Evolutionary conservation across 495 filamentous ascomycete species (phyloP).

Genomic region (Xylaria scruposa): DNA sequence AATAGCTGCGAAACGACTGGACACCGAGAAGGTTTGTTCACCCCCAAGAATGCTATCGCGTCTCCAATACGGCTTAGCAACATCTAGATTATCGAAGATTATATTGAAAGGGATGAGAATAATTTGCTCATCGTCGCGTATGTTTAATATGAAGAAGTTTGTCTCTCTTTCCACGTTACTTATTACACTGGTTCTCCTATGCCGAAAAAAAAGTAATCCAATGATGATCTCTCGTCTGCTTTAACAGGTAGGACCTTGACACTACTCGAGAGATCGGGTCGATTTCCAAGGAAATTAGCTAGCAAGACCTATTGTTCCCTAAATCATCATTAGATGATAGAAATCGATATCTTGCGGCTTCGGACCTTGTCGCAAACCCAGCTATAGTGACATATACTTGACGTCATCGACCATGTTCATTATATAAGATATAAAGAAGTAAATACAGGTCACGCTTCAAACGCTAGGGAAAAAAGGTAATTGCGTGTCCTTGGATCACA

Average conservation of each 20-base stretch:
- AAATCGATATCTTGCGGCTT: not conserved
- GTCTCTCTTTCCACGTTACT: not conserved
- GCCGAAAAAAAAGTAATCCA: not conserved
- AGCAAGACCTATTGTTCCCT: not conserved
- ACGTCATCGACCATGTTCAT: slow-evolving; percentile 10
- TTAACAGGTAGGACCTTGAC: not conserved
- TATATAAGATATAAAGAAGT: not conserved
- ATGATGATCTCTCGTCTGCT: not conserved
- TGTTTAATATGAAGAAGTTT: not conserved
- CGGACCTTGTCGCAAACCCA: slow-evolving; percentile 2
- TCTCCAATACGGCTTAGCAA: not conserved
- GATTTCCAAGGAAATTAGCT: not conserved
- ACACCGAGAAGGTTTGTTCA: not conserved
- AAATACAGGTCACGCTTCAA: not conserved
- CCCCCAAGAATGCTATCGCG: not conserved
- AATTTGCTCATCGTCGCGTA: not conserved
- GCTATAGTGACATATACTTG: slow-evolving; percentile 7
- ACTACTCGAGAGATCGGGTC: not conserved
- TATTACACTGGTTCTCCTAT: not conserved
- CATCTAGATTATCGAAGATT: not conserved
- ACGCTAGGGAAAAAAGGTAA: no score
- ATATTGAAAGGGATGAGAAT: not conserved
- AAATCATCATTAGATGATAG: not conserved
- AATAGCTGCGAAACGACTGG: not conserved
- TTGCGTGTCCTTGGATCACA: not conserved